Evolutionary conservation across 208 protist species (phyloP).

Genomic region (Borovskyia barvae): DNA sequence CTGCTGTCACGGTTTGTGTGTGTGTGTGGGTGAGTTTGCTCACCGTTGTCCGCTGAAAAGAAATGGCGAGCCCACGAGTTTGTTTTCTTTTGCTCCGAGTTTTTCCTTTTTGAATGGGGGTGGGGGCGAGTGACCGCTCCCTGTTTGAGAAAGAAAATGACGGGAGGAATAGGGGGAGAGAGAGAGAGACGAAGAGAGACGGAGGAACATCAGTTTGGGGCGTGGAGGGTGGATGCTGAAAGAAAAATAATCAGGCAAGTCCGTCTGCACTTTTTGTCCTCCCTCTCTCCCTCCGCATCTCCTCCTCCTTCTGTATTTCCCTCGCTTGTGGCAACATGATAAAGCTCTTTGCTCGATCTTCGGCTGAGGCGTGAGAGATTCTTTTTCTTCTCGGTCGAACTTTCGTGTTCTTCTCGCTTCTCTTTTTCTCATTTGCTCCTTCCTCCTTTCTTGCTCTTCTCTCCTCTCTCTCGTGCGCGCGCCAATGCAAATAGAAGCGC

Average conservation of each 20-base stretch:
- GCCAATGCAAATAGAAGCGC: no score
- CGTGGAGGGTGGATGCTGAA: constrained; percentile 7
- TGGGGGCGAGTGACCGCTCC: no score
- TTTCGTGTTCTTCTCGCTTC: neutral
- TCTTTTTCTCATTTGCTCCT: neutral
- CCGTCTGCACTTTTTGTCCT: neutral
- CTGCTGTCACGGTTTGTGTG: no score
- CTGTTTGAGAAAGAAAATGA: no score
- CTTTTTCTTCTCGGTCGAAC: neutral
- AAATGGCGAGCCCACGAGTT: neutral
- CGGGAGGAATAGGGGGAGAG: neutral
- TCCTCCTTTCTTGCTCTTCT: constrained; percentile 3
- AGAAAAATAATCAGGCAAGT: constrained; percentile 3
- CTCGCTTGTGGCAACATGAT: neutral
- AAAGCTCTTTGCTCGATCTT: neutral
- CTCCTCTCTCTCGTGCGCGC: neutral
- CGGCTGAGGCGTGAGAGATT: neutral
- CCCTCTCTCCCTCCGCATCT: neutral
- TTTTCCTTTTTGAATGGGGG: neutral
- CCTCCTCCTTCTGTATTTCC: constrained; percentile 11
- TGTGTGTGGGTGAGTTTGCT: neutral
- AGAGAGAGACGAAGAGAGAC: neutral
- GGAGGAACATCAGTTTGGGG: neutral
- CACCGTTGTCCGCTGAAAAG: neutral
- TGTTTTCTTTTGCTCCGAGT: neutral